Base-by-base conservation (phyloP, 495 filamentous ascomycete genomes). In the Paragyromitra xinjiangensis region DNA sequence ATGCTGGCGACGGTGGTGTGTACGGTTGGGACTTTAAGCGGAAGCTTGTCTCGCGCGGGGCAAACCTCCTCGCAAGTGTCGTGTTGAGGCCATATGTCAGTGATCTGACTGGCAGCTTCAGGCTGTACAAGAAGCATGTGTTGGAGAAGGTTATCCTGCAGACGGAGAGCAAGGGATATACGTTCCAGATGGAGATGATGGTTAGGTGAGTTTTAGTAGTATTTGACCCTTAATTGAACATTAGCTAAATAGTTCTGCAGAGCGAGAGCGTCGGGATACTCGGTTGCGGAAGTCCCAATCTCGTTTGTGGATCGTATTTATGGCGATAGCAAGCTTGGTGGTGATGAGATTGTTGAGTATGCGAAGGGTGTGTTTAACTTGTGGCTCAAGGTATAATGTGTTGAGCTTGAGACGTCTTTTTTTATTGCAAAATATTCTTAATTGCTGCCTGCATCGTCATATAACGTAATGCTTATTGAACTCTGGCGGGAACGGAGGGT, bases 131-230 rank as follows among this genome's bases (percentile, higher is more conserved):
- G 90, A 92, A 92, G 86, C 85, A 85, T 63, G 93, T 97, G 74
- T 85, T 99, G 80, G 88, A 97, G 85, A 93, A 92, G 86, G 92
- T 98, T 64, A 97, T 99, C 78, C 85, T 86, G 82, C 92, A 90
- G 82, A 97, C 94, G 51, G 91, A 96, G 85, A 95, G 93, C 80
- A 94, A 97, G 84, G 95, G 95, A 16, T 99, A 97, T 83, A 95
- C 93, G 34, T 98, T 98, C 87, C 95, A 99, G 89, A 98, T 99
- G 95, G 95, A 97, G 87, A 90, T 93, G 90, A 92, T 93, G 91
- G 74, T 81, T 14, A 59, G 74, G 74, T 77, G 42, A 53, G 74
- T 73, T 42, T 19, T 7, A 61, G 42, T 6, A 24, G 19, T 24
- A 6, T 16, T 22, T 6, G 11, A 7, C 19, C 16, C n/a, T 22